Conservation (phyloP, 2,329 filamentous ascomycete genomes). For the Talaromyces pinophilus region DNA sequence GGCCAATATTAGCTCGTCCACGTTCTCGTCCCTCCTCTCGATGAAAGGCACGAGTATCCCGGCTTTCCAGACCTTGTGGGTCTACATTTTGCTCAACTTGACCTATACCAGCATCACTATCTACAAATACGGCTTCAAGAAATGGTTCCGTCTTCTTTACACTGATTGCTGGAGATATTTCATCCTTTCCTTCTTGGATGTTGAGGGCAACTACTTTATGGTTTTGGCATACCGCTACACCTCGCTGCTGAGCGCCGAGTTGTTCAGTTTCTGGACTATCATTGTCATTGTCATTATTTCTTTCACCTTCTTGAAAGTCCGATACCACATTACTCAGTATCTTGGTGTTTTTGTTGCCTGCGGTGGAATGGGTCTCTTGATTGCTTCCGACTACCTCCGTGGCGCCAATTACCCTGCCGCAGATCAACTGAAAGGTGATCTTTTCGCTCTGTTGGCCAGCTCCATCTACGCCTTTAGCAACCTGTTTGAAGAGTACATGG, state of each 20-base stretch:
- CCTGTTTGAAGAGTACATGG: conserved; percentile 91
- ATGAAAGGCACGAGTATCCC: conserved; percentile 74
- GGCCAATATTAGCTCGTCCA: conserved; percentile 90
- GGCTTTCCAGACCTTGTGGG: conserved; percentile 94
- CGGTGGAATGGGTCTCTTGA: conserved; percentile 83
- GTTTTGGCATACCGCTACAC: conserved; percentile 92
- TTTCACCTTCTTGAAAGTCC: conserved; percentile 77
- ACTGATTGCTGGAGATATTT: conserved; percentile 90
- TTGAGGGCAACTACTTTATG: conserved; percentile 97
- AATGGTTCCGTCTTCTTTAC: conserved; percentile 64
- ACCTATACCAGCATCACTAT: conserved; percentile 81
- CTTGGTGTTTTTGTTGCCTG: conserved; percentile 85
- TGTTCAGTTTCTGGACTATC: conserved; percentile 99
- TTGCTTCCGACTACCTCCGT: conserved; percentile 84
- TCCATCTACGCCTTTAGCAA: conserved; percentile 90
- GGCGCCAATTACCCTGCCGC: conserved; percentile 57
- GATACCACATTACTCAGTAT: conserved; percentile 86
- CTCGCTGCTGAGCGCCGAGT: conserved; percentile 85
- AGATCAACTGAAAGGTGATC: conserved; percentile 81
- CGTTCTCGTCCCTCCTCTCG: conserved; percentile 76
- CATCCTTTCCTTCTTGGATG: conserved; percentile 89
- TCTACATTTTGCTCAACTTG: conserved; percentile 79
- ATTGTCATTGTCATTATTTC: conserved; percentile 86
- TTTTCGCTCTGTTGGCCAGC: conserved; percentile 86
- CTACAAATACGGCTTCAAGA: conserved; percentile 73